Conservation (phyloP, 2,329 filamentous ascomycete species). For the Coniochaeta ligniaria region DNA sequence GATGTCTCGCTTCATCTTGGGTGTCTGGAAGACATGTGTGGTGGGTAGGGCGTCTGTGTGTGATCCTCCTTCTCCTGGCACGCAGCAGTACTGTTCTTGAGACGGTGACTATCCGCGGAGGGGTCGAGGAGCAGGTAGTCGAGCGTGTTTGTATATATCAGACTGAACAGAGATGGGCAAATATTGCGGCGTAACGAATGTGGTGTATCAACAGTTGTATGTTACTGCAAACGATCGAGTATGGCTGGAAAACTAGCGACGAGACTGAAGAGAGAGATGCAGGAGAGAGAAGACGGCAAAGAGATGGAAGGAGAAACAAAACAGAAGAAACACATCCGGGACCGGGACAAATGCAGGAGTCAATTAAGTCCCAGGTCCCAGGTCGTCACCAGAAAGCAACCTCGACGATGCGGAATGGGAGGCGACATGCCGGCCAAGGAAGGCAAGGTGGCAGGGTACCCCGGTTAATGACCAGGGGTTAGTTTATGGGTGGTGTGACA, state of each 20-base stretch:
- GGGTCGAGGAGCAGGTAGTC: neutral
- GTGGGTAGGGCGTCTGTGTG: neutral
- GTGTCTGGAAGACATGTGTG: neutral
- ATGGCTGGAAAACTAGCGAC: neutral
- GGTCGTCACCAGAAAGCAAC: neutral
- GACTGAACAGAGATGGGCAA: neutral
- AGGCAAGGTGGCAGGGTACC: neutral
- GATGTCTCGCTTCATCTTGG: constrained; percentile 16
- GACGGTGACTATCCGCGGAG: neutral
- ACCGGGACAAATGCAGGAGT: neutral
- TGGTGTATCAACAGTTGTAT: neutral
- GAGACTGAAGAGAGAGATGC: neutral
- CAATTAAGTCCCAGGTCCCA: neutral
- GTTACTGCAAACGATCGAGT: neutral
- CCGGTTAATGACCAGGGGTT: neutral
- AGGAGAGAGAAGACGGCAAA: neutral
- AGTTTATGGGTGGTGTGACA: neutral
- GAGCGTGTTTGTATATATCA: neutral
- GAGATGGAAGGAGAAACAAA: constrained; percentile 2
- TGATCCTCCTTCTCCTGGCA: neutral
- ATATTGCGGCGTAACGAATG: neutral
- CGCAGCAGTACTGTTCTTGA: neutral
- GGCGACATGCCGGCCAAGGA: neutral
- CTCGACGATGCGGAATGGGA: neutral
- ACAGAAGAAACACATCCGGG: neutral